These are phyloP conservation scores for Entomortierella chlamydospora DNA, from an alignment of 192 early-diverging fungal species.

Conservation along the genomic window DNA sequence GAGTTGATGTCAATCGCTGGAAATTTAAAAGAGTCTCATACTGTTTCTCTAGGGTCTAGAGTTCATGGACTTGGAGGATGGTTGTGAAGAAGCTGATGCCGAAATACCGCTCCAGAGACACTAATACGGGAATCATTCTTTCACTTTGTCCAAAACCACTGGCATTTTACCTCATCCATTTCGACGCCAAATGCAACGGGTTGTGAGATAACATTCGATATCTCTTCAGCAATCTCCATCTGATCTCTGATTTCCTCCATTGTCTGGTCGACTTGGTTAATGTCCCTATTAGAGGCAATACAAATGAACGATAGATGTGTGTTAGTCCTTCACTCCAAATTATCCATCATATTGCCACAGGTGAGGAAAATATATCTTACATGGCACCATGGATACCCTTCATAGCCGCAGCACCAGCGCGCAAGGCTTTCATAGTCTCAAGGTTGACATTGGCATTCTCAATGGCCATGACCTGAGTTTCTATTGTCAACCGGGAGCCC, in stretches of 20 bases:
- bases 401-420: conserved; percentile 92
- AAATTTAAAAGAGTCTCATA: no score
- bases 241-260: conserved; percentile 99
- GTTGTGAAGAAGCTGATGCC: no score
- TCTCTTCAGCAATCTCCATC: conserved; percentile 96
- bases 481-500: conserved; percentile 90
- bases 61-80: no score
- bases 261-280: conserved; percentile 94
- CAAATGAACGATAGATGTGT: background rate
- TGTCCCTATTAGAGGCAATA: conserved; percentile 80
- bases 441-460: conserved; percentile 96
- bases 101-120: background rate
- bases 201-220: conserved; percentile 92
- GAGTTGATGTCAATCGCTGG: background rate
- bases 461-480: conserved; percentile 95
- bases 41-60: no score
- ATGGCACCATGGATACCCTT: conserved; percentile 90
- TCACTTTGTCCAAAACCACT: background rate
- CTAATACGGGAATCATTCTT: background rate
- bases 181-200: conserved; percentile 90
- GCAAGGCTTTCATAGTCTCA: conserved; percentile 96
- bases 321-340: background rate
- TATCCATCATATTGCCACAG: background rate
- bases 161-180: conserved; percentile 78
- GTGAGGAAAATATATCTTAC: conserved; percentile 58